A percentile compares a stretch with the other conserved stretches of the same genome.
phyloP scores from a whole-genome alignment of 1,284 basidiomycete species.

The Rhodotorula sp. region DNA sequence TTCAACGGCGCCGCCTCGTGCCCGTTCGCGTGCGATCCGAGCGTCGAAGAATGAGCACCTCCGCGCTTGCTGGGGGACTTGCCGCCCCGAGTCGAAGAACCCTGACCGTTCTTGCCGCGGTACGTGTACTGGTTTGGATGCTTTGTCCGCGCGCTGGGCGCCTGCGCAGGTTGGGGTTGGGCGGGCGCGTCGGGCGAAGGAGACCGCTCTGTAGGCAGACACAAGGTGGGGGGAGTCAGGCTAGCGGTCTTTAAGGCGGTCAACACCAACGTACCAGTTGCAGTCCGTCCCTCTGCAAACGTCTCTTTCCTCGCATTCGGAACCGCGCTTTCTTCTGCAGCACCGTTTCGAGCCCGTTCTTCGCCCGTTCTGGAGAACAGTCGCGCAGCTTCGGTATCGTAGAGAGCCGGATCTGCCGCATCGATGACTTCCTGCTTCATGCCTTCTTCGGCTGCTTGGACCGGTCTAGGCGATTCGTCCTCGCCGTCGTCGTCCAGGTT shows the following conservation, averaged over 20 bases:
- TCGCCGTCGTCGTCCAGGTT: conserved; percentile 5
- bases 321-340: background rate
- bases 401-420: background rate
- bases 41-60: conserved; percentile 32
- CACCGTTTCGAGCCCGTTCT: background rate
- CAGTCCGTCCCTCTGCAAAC: background rate
- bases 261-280: too few relatives aligned
- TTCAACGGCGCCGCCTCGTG: background rate
- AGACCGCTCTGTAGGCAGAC: background rate
- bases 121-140: conserved; percentile 62
- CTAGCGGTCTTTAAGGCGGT: background rate
- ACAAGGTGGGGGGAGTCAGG: background rate
- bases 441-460: background rate
- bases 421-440: background rate
- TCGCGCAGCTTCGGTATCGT: background rate
- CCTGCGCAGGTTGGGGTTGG: background rate
- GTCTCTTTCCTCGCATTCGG: background rate
- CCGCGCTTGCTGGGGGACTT: conserved; percentile 32
- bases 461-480: background rate
- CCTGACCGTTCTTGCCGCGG: conserved; percentile 51
- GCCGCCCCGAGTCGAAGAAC: conserved; percentile 41
- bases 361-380: too few relatives aligned
- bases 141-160: conserved; percentile 40
- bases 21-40: background rate
- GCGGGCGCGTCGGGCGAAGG: background rate